Evolutionary conservation across 495 filamentous ascomycete species (phyloP), one percentile per base, ranked within the genome.

Genomic region (Neurospora sp.): DNA sequence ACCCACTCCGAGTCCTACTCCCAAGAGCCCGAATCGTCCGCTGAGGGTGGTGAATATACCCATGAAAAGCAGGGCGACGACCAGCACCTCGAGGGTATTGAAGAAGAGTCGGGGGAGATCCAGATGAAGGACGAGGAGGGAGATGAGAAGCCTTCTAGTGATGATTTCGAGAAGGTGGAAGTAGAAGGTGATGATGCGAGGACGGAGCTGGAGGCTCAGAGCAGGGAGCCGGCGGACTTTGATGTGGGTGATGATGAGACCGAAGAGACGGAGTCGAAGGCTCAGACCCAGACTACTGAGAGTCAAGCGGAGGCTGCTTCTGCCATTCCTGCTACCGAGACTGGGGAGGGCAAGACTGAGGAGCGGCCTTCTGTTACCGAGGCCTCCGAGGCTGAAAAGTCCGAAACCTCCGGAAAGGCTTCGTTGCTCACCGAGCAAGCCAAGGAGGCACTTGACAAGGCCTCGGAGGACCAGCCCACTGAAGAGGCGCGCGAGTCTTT

Each of bases 191-290:
- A 62, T 8, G 54, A 62, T 31, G 54, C 54, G 5, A 31, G 12
- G 5, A 62, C 54, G 54, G 54, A 62, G 54, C 54, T 62, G 12
- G 54, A 62, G 54, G 54, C 54, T 62, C 54, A 62, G 54, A 7
- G 11, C 69, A 74, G 81, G 37, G 88, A 90, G 72, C 85, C 94
- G 10, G 77, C 80, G 38, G 79, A 81, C 23, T 77, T 77, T 3
- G 82, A 83, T 35, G 82, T 81, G 16, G 79, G 70, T 37, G 71
- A 66, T 31, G 35, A 42, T n/a, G 42, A 18, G 14, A 11, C 72
- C 9, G 38, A 72, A 10, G 23, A 20, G 41, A 70, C 39, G 14
- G 39, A 75, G 70, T 16, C 71, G 16, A 70, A 75, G 40, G 66
- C 18, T 31, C 42, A 69, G n/a, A 54, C 70, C 35, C 69, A 69